Conservation (phyloP, 257 asterid genomes). For the Nicotiana undulata region DNA sequence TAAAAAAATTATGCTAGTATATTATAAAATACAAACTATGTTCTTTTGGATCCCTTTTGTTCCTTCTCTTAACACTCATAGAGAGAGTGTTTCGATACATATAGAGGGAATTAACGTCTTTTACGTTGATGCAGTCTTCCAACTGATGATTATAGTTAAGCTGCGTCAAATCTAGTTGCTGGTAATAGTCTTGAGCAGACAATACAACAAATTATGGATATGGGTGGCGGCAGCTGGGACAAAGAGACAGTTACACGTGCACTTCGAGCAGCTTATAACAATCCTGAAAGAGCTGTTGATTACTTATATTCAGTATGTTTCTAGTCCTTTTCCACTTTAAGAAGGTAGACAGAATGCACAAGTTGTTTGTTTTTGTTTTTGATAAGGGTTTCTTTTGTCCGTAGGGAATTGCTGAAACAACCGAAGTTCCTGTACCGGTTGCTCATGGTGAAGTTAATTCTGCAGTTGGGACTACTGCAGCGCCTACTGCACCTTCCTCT, state of each 20-base stretch:
- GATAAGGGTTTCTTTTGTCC: neutral
- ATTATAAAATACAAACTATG: neutral
- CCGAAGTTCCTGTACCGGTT: slow-evolving; percentile 58
- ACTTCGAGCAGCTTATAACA: slow-evolving; percentile 81
- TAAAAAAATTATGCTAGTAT: slow-evolving; percentile 14
- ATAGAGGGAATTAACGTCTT: slow-evolving; percentile 10
- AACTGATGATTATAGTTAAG: slow-evolving; percentile 24
- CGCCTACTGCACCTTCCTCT: slow-evolving; percentile 30
- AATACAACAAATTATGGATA: slow-evolving; percentile 66
- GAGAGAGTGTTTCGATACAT: neutral
- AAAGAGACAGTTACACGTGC: slow-evolving; percentile 68
- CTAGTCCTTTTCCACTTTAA: slow-evolving; percentile 2
- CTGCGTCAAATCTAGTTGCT: slow-evolving; percentile 52
- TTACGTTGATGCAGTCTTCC: slow-evolving; percentile 35
- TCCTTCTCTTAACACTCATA: neutral
- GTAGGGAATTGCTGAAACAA: slow-evolving; percentile 72
- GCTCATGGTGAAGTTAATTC: slow-evolving; percentile 35
- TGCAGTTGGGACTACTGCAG: slow-evolving; percentile 29
- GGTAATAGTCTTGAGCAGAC: slow-evolving; percentile 50
- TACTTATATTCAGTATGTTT: slow-evolving; percentile 55
- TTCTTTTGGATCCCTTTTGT: neutral
- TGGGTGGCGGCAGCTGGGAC: slow-evolving; percentile 94
- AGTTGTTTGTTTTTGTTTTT: neutral
- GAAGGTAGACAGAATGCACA: neutral
- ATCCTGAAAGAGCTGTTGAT: slow-evolving; percentile 52